A percentile compares a stretch with the other conserved stretches of the same genome.
These are phyloP conservation scores for Leonotis leonurus DNA, from an alignment of 257 asterid species.

Conservation along the genomic window DNA sequence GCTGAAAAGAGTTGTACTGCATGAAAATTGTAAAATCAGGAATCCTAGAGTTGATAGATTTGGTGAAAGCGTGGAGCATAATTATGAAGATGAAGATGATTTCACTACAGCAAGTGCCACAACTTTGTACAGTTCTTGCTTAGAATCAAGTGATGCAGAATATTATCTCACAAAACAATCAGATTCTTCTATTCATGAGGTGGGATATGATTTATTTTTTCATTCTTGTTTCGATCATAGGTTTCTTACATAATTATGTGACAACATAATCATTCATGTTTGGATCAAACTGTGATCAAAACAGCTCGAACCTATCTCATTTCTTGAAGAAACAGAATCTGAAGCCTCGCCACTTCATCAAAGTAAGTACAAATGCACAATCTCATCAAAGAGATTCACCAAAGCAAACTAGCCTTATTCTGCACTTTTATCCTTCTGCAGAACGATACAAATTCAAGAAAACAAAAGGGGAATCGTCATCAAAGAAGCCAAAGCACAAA, in stretches of 20 bases:
- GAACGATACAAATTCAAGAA: conserved; percentile 18
- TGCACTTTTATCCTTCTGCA: conserved; percentile 11
- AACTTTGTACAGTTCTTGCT: conserved; percentile 33
- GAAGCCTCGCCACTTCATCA: conserved; percentile 35
- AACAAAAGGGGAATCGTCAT: conserved; percentile 23
- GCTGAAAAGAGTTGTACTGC: too few relatives aligned
- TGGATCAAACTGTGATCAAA: conserved; percentile 15
- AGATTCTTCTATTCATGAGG: conserved; percentile 19
- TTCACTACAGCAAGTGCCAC: conserved; percentile 35
- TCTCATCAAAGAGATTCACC: too few relatives aligned
- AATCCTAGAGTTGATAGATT: neutral
- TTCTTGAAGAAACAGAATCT: conserved; percentile 49
- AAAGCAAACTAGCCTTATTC: neutral
- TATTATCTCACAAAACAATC: neutral
- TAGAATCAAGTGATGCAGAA: conserved; percentile 28
- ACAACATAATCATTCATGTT: neutral
- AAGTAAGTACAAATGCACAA: conserved; percentile 32
- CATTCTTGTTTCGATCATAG: neutral
- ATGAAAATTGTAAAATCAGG: conserved; percentile 14
- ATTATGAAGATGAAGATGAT: conserved; percentile 24
- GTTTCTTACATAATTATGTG: too few relatives aligned
- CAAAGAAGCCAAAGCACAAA: conserved; percentile 20
- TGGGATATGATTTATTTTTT: too few relatives aligned
- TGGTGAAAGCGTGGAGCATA: too few relatives aligned
- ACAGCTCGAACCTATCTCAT: conserved; percentile 63